Evolutionary conservation across 768 basidiomycete genomes (phyloP), one percentile per base, ranked within the genome.

Genomic region (Amanita phalloides): DNA sequence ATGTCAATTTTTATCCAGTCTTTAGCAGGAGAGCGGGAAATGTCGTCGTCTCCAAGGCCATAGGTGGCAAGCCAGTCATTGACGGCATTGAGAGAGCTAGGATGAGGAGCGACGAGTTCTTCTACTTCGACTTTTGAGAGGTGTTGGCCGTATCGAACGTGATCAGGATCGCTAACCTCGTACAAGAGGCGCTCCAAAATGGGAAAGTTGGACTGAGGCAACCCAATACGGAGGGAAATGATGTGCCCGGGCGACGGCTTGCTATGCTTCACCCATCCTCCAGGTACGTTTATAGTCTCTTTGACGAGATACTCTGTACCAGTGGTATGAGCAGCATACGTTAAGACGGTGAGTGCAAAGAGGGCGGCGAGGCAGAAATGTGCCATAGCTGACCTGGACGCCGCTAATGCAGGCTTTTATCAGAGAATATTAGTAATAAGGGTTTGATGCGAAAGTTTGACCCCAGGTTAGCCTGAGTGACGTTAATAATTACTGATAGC

Each of bases 1-100:
- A 86, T 66, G n/a, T 60, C 73, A 48, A 86, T 58, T 1, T 73
- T 78, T 8, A 87, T 66, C 86, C 83, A 89, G 56, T 87, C 84
- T 20, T 72, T 67, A 0, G 79, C 82, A 9, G 80, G 68, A 11
- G 85, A 84, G 8, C 76, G 75, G 44, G 62, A 54, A 21, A 79
- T 55, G 51, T 72, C 68, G 28, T 68, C 65, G 26, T 75, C 71
- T 20, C 64, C 56, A 46, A 88, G 68, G 20, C 78, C 82, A 50
- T 81, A 71, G 0, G 70, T 67, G 0, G 64, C 64, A 3, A 88
- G 68, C 85, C 86, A 89, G 47, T 75, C 70, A 35, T 77, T 69
- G 45, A 87, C 81, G 1, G 68, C 61, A 28, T 72, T 64, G 17
- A 82, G 46, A 36, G 77, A 78, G 55, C 76, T 73, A 0, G 69